These are phyloP conservation scores for Diaporthe helianthi DNA, from an alignment of 2,329 filamentous ascomycete species.

Conservation along the genomic window DNA sequence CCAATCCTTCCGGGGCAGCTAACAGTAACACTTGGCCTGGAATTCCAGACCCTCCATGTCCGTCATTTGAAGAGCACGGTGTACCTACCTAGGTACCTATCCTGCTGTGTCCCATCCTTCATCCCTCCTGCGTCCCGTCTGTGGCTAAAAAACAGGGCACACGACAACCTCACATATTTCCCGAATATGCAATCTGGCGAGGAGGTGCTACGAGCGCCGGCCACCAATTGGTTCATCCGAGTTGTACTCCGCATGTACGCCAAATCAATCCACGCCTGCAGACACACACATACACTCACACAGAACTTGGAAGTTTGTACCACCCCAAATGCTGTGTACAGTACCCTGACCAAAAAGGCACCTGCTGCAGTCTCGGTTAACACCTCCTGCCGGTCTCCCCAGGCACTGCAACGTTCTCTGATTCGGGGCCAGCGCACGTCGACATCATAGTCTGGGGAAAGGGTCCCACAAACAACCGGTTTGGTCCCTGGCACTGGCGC, in stretches of 20 bases:
- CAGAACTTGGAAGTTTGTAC: slow-evolving; percentile 19
- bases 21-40: neutral
- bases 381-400: neutral
- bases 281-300: neutral
- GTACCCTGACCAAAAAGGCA: neutral
- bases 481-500: neutral
- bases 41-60: neutral
- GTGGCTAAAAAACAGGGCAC: slow-evolving; percentile 16
- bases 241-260: too few relatives aligned
- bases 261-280: neutral
- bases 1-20: neutral
- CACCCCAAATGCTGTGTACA: neutral
- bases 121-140: too few relatives aligned
- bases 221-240: too few relatives aligned
- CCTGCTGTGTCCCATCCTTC: neutral
- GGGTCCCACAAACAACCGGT: neutral
- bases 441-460: slow-evolving; percentile 5
- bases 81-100: too few relatives aligned
- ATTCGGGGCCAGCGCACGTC: slow-evolving; percentile 2
- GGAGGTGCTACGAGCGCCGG: neutral
- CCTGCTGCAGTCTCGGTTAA: neutral
- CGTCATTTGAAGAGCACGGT: too few relatives aligned
- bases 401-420: slow-evolving; percentile 12
- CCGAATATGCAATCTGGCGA: slow-evolving; percentile 16
- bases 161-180: neutral